A percentile compares a stretch with the other conserved stretches of the same genome.
Conservation (phyloP, 495 filamentous ascomycete species). For the Penicillium cosmopolitanum region DNA sequence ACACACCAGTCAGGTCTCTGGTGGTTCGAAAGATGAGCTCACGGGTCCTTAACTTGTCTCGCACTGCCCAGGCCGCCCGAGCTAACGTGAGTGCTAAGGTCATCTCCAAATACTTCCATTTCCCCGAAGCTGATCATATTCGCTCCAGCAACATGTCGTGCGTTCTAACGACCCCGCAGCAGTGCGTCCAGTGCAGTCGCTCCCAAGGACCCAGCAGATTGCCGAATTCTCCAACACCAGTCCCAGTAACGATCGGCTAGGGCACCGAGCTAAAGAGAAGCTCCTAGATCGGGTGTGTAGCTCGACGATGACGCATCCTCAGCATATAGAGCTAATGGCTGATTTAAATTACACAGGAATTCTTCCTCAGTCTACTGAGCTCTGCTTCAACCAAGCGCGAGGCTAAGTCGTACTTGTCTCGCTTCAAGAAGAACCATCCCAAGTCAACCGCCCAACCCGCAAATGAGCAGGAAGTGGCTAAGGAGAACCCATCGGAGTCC, state of each 20-base stretch:
- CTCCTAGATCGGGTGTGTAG: slow-evolving; percentile 45
- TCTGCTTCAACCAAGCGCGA: slow-evolving; percentile 89
- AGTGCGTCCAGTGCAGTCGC: slow-evolving; percentile 23
- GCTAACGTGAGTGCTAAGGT: slow-evolving; percentile 28
- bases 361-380: slow-evolving; percentile 78
- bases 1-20: not conserved
- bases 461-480: slow-evolving; percentile 16
- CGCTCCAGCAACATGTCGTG: slow-evolving; percentile 27
- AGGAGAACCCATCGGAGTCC: slow-evolving; percentile 26
- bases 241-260: slow-evolving; percentile 40
- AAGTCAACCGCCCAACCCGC: slow-evolving; percentile 25
- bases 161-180: slow-evolving; percentile 19
- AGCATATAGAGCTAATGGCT: not conserved
- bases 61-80: slow-evolving; percentile 38
- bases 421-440: slow-evolving; percentile 59
- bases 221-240: slow-evolving; percentile 43
- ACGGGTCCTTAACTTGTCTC: slow-evolving; percentile 38
- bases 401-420: slow-evolving; percentile 83
- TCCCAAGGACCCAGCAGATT: slow-evolving; percentile 32
- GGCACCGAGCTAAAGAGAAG: slow-evolving; percentile 53
- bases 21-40: slow-evolving; percentile 34
- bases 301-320: not conserved
- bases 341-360: slow-evolving; percentile 57
- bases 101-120: not conserved
- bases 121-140: slow-evolving; percentile 15